Evolutionary conservation across 352 stramenopile species (phyloP).

Genomic region (Globisporangium camurandrum): DNA sequence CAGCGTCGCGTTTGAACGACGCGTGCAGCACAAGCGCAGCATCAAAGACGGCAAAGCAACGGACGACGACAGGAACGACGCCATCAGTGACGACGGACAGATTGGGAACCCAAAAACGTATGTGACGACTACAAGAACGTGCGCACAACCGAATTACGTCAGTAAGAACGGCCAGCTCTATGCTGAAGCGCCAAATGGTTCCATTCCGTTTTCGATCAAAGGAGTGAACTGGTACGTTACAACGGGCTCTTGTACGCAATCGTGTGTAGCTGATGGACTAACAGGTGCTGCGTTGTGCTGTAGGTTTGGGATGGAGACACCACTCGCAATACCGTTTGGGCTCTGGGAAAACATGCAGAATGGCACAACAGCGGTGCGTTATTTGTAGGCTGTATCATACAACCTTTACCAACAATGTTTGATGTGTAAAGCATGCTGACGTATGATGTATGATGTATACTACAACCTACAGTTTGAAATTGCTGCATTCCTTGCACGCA

Average conservation of each 20-base stretch:
- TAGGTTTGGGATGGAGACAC: slow-evolving; percentile 77
- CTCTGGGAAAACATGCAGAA: slow-evolving; percentile 74
- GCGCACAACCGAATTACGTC: slow-evolving; percentile 62
- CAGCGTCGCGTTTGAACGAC: slow-evolving; percentile 4
- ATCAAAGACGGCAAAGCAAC: slow-evolving; percentile 19
- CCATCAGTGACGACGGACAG: slow-evolving; percentile 43
- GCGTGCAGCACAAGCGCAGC: slow-evolving; percentile 7
- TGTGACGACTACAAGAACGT: slow-evolving; percentile 22
- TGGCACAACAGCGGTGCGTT: slow-evolving; percentile 51
- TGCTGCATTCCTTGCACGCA: slow-evolving; percentile 58
- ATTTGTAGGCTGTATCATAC: too few species aligned
- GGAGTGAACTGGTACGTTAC: slow-evolving; percentile 75
- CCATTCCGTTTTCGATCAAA: slow-evolving; percentile 64
- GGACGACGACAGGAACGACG: slow-evolving; percentile 11
- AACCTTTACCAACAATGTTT: too few species aligned
- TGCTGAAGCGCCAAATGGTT: slow-evolving; percentile 54
- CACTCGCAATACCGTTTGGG: slow-evolving; percentile 54
- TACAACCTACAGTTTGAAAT: slow-evolving; percentile 50
- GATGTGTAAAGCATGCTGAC: too few species aligned
- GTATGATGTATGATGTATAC: not conserved
- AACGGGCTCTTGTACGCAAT: too few species aligned
- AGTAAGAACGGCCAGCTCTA: slow-evolving; percentile 64
- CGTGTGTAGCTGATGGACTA: too few species aligned
- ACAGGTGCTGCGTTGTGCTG: too few species aligned
- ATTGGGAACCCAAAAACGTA: slow-evolving; percentile 51